phyloP scores from a whole-genome alignment of 208 protist genomes.

The Trypanosoma avium region DNA sequence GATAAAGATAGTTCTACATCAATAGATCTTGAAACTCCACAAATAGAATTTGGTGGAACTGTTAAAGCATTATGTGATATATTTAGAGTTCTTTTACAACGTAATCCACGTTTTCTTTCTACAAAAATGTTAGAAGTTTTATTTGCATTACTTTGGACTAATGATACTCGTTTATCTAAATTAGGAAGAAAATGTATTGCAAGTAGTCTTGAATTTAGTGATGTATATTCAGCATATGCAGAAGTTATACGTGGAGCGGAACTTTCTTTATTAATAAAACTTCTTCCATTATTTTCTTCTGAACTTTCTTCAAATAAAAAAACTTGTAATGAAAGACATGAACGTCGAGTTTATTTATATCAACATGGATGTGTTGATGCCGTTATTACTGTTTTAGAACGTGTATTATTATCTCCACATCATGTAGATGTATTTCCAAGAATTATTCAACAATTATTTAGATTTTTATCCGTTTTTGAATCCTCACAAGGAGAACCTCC shows the following conservation, averaged over 20 bases:
- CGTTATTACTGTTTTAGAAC: constrained; percentile 47
- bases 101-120: constrained; percentile 29
- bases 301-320: constrained; percentile 33
- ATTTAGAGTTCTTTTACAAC: constrained; percentile 54
- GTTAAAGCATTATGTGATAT: constrained; percentile 23
- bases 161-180: constrained; percentile 41
- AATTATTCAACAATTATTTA: constrained; percentile 66
- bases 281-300: constrained; percentile 45
- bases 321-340: constrained; percentile 31
- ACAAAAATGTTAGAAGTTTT: constrained; percentile 36
- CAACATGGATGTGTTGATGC: constrained; percentile 57
- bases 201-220: constrained; percentile 50
- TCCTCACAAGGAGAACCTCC: constrained; percentile 48
- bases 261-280: constrained; percentile 34
- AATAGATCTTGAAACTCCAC: neutral
- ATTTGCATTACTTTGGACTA: constrained; percentile 43
- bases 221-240: constrained; percentile 54
- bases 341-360: constrained; percentile 68
- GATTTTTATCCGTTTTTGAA: constrained; percentile 72
- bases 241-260: constrained; percentile 37
- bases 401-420: constrained; percentile 33
- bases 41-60: constrained; percentile 2
- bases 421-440: constrained; percentile 38
- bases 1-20: neutral
- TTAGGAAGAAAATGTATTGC: constrained; percentile 60